Conservation (phyloP, 1,139 yeast species). For the Sugiyamaella grinbergsii region DNA sequence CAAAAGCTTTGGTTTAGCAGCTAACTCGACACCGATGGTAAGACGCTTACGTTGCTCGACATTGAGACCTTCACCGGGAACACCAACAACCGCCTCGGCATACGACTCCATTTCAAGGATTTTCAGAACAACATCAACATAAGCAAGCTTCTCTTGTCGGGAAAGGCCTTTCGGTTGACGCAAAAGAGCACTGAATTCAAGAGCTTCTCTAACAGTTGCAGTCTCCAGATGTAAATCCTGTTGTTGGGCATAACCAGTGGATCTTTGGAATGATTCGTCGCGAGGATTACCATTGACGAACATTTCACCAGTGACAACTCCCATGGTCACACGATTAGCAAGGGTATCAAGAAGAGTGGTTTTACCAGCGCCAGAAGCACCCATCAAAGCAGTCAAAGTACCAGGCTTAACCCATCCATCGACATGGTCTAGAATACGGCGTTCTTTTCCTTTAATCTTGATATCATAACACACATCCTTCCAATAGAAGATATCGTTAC, state of each 20-base stretch:
- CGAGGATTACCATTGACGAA: constrained; percentile 71
- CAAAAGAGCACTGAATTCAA: constrained; percentile 68
- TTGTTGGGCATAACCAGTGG: constrained; percentile 83
- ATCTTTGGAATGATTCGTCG: constrained; percentile 74
- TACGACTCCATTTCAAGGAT: constrained; percentile 71
- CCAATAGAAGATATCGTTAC: constrained; percentile 70
- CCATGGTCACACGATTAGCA: constrained; percentile 77
- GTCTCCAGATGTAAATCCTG: constrained; percentile 74
- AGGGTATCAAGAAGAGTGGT: constrained; percentile 74
- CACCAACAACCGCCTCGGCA: constrained; percentile 83
- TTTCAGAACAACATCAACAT: constrained; percentile 70
- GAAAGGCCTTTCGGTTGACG: constrained; percentile 65
- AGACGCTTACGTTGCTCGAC: constrained; percentile 86
- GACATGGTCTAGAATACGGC: constrained; percentile 65
- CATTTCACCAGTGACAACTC: constrained; percentile 74
- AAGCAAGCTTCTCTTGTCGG: constrained; percentile 60
- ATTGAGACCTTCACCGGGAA: constrained; percentile 71
- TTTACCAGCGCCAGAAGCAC: constrained; percentile 88
- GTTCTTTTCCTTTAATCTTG: constrained; percentile 57
- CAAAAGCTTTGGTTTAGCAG: constrained; percentile 80
- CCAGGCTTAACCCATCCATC: constrained; percentile 87
- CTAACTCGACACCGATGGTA: constrained; percentile 83
- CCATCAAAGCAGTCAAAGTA: constrained; percentile 77
- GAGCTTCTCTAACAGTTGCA: constrained; percentile 80
- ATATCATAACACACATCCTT: constrained; percentile 74